These are phyloP conservation scores for Debaryomyces psychrophilus DNA, from an alignment of 1,139 yeast species.

Conservation along the genomic window DNA sequence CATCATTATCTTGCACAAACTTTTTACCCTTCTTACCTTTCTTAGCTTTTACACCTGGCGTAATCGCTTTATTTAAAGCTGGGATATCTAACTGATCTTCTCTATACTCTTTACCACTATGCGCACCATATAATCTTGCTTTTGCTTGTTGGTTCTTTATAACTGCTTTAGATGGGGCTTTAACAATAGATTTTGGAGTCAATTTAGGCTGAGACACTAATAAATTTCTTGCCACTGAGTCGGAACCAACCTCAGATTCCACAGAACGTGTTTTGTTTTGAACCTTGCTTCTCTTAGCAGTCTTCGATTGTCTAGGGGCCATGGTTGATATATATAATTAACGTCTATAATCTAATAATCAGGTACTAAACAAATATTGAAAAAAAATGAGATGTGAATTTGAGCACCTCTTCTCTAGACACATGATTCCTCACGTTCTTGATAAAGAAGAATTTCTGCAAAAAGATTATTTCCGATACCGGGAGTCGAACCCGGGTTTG, in stretches of 20 bases:
- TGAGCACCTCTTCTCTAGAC: not conserved
- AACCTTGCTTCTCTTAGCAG: constrained; percentile 55
- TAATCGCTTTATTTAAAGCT: constrained; percentile 74
- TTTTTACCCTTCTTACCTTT: constrained; percentile 93
- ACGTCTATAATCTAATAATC: not conserved
- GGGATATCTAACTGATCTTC: constrained; percentile 84
- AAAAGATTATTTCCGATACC: constrained; percentile 61
- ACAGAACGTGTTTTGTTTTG: constrained; percentile 60
- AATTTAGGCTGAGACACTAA: constrained; percentile 63
- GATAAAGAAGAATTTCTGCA: constrained; percentile 4
- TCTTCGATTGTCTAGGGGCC: constrained; percentile 63
- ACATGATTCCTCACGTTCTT: not conserved
- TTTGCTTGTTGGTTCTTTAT: constrained; percentile 69
- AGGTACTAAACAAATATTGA: not conserved
- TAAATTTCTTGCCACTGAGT: constrained; percentile 66
- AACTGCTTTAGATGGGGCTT: constrained; percentile 52
- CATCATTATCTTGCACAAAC: constrained; percentile 75
- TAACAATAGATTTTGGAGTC: constrained; percentile 60
- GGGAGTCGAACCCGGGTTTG: constrained; percentile 85
- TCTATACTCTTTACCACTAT: constrained; percentile 64
- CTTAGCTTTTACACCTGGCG: constrained; percentile 78
- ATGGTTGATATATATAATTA: constrained; percentile 21
- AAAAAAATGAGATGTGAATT: constrained; percentile 7
- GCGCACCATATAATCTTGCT: constrained; percentile 69
- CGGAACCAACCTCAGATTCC: constrained; percentile 67